These are phyloP conservation scores for Paraurostyla sp. DNA, from an alignment of 73 alveolate species.

Conservation along the genomic window DNA sequence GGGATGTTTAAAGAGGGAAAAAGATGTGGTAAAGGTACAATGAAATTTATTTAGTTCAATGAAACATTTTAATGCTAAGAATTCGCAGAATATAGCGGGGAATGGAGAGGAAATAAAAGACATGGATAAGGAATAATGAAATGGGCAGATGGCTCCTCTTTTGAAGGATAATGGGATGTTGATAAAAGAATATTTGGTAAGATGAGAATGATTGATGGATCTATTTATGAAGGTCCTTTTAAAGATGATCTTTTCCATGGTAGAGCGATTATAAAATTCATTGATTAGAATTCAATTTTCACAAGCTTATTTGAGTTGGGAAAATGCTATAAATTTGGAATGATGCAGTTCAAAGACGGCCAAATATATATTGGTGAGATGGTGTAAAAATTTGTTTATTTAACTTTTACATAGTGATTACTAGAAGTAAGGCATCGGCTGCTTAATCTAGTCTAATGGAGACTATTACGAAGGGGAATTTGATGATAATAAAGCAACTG, in stretches of 20 bases:
- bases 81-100: slow-evolving; percentile 63
- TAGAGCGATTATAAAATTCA: slow-evolving; percentile 5
- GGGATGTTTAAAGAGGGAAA: slow-evolving; percentile 82
- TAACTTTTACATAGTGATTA: neutral
- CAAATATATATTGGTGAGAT: slow-evolving; percentile 38
- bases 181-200: slow-evolving; percentile 61
- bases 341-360: slow-evolving; percentile 24
- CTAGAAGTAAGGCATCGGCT: slow-evolving; percentile 39
- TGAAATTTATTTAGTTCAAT: slow-evolving; percentile 24
- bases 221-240: slow-evolving; percentile 62
- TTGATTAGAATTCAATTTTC: slow-evolving; percentile 23
- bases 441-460: neutral
- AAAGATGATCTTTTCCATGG: slow-evolving; percentile 61
- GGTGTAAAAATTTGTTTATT: neutral
- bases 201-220: slow-evolving; percentile 62
- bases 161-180: slow-evolving; percentile 62
- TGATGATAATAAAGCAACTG: slow-evolving; percentile 36
- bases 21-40: slow-evolving; percentile 54
- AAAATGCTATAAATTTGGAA: slow-evolving; percentile 29
- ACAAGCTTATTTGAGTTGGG: slow-evolving; percentile 61
- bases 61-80: neutral
- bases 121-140: slow-evolving; percentile 74
- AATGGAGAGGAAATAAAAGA: slow-evolving; percentile 67
- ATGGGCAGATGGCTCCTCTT: slow-evolving; percentile 69
- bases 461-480: slow-evolving; percentile 28